phyloP scores from a whole-genome alignment of 495 filamentous ascomycete genomes.

The Monascus purpureus region DNA sequence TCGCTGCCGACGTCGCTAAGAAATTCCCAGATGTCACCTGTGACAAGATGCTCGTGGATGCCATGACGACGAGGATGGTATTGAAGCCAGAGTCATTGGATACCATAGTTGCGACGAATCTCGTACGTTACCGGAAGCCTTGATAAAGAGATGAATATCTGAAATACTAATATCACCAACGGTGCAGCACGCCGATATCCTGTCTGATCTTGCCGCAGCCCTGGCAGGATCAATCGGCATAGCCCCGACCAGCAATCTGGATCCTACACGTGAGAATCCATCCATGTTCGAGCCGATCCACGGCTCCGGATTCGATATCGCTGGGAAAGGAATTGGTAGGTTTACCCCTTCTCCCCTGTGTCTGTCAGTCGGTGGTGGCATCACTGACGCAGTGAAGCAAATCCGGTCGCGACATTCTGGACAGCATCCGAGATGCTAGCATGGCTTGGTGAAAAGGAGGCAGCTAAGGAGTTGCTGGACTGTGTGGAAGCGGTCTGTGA shows the following conservation, averaged over 20 bases:
- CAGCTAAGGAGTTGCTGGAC: slow-evolving; percentile 40
- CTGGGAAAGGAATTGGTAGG: slow-evolving; percentile 53
- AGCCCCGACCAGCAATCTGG: slow-evolving; percentile 49
- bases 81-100: slow-evolving; percentile 38
- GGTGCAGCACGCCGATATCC: slow-evolving; percentile 41
- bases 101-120: slow-evolving; percentile 42
- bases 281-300: slow-evolving; percentile 60
- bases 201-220: slow-evolving; percentile 43
- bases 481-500: slow-evolving; percentile 48
- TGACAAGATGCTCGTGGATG: slow-evolving; percentile 47
- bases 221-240: slow-evolving; percentile 44
- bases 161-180: neutral
- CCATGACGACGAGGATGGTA: slow-evolving; percentile 45
- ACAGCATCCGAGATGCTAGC: slow-evolving; percentile 53
- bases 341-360: no score
- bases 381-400: no score
- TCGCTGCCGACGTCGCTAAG: slow-evolving; percentile 27
- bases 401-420: slow-evolving; percentile 61
- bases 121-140: slow-evolving; percentile 18
- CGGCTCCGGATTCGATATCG: slow-evolving; percentile 57
- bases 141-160: neutral
- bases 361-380: no score
- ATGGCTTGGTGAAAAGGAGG: slow-evolving; percentile 46
- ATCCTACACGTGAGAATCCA: slow-evolving; percentile 44
- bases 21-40: slow-evolving; percentile 39